Base-by-base conservation (phyloP, 768 basidiomycete genomes). In the Russula brevipes region DNA sequence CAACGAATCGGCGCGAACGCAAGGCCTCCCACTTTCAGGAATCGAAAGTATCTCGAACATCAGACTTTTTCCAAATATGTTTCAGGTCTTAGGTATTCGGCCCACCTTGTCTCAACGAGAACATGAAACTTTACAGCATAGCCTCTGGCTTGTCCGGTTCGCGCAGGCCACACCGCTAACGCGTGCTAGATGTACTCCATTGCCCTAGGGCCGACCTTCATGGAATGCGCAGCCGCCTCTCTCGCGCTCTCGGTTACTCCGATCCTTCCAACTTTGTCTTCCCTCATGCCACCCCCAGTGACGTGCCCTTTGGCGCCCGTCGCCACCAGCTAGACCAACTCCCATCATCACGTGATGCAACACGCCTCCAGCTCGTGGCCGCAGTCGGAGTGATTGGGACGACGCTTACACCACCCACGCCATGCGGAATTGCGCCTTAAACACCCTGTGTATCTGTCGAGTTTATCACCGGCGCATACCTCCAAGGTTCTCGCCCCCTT, bases 331-430 rank as follows among this genome's bases (percentile, higher is more conserved):
- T 5, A 8, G 12, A 33, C 50, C 50, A 24, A 39, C 42, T 3
- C 4, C 14, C 16, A 51, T 11, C 1, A 14, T 41, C 63, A 64
- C 63, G 63, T 64, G 63, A 64, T 30, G n/a, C 35, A 60, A 64
- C 63, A 64, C 63, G 63, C 63, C 59, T 44, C 6, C 11, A 19
- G 54, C 63, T 59, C 63, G 54, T 64, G 63, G 52, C 62, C 57
- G 57, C 5, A 16, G 31, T 42, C 63, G 63, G 62, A 59, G 62
- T 59, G 63, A 35, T 49, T 41, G 3, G 38, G 52, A 53, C 56
- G 53, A 64, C 53, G 33, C 53, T 33, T 60, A 54, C 47, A 59
- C 47, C 33, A 36, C 53, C 39, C 57, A 63, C 24, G 59, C 58
- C 54, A 64, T 59, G 42, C 11, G n/a, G 63, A 50, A 44, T 50